These are phyloP conservation scores for Gymnopilus dilepis DNA, from an alignment of 768 basidiomycete species.

Conservation along the genomic window DNA sequence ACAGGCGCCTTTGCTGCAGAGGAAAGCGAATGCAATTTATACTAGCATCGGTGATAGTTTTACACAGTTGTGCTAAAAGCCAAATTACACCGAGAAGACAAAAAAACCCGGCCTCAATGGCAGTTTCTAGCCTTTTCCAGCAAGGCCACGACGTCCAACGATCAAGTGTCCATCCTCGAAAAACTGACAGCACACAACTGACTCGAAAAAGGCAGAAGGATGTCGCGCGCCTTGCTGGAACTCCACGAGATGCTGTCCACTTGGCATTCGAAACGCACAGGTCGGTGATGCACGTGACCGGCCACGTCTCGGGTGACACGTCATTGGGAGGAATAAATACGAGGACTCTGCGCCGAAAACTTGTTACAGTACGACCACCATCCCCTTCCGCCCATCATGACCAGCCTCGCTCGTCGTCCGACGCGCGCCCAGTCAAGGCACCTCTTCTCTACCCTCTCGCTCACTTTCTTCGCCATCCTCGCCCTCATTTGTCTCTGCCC, in stretches of 20 bases:
- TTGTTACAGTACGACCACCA: conserved; percentile 1
- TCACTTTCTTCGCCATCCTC: conserved; percentile 55
- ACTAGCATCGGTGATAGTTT: background rate
- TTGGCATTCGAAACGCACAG: background rate
- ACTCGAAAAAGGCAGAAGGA: background rate
- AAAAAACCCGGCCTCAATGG: background rate
- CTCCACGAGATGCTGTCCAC: background rate
- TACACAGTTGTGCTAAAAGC: background rate
- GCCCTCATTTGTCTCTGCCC: conserved; percentile 74
- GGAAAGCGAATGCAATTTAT: background rate
- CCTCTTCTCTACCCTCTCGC: conserved; percentile 45
- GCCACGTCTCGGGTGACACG: conserved; percentile 7
- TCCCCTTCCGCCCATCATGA: background rate
- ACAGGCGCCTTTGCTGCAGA: background rate
- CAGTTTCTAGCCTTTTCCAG: background rate
- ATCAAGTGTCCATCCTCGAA: background rate
- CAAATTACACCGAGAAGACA: background rate
- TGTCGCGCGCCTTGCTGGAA: background rate
- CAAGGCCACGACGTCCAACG: background rate
- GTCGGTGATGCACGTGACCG: background rate
- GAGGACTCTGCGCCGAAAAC: background rate
- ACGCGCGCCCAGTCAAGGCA: conserved; percentile 22
- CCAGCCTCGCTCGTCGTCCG: conserved; percentile 20
- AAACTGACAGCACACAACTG: background rate
- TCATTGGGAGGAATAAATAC: conserved; percentile 8